Conservation (phyloP, 352 stramenopile genomes). For the Pythium monospermum region DNA sequence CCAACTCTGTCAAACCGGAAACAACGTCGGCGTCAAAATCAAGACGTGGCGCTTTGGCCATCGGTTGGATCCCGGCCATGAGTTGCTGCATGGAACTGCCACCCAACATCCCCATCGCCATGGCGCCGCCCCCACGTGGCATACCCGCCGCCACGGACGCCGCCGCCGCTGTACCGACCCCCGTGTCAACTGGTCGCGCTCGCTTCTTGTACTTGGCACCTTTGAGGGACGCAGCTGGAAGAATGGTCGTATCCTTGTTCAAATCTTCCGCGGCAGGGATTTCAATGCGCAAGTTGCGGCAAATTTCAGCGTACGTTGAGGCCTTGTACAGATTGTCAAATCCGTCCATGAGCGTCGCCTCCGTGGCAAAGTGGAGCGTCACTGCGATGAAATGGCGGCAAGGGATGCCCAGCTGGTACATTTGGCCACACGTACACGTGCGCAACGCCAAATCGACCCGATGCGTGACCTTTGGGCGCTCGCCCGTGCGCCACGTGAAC, state of each 20-base stretch:
- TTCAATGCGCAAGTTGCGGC: conserved; percentile 67
- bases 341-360: conserved; percentile 46
- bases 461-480: conserved; percentile 63
- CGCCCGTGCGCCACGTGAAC: conserved; percentile 62
- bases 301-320: conserved; percentile 44
- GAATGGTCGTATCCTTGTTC: conserved; percentile 60
- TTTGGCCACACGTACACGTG: conserved; percentile 62
- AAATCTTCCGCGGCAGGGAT: conserved; percentile 68
- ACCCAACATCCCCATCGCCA: conserved; percentile 1
- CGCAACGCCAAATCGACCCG: conserved; percentile 52
- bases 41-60: conserved; percentile 44
- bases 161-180: background rate
- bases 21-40: conserved; percentile 64
- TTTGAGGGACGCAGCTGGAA: conserved; percentile 42
- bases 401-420: conserved; percentile 72
- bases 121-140: background rate
- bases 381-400: conserved; percentile 75
- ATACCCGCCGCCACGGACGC: background rate
- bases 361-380: conserved; percentile 51
- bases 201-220: conserved; percentile 63
- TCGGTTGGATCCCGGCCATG: conserved; percentile 12
- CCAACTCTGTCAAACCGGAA: conserved; percentile 47
- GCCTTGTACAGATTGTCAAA: conserved; percentile 77
- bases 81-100: background rate
- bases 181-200: conserved; percentile 21